A percentile compares a stretch with the other conserved stretches of the same genome.
phyloP scores from a whole-genome alignment of 2,329 filamentous ascomycete species.

The Fusarium subglutinans region DNA sequence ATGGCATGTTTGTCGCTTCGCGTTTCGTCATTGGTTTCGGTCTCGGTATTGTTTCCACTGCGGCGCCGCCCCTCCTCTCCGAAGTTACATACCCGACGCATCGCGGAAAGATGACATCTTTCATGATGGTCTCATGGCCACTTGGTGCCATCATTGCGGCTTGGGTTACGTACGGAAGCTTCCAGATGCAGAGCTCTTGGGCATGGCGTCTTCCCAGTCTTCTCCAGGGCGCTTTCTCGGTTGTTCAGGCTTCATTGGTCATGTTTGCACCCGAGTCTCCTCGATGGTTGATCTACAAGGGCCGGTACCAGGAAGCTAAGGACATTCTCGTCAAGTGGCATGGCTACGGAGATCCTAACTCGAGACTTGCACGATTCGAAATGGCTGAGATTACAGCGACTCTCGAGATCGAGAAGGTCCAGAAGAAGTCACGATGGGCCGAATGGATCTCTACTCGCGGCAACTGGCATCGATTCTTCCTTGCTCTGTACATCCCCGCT shows the following conservation, averaged over 20 bases:
- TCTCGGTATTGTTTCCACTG: slow-evolving; percentile 48
- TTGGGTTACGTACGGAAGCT: slow-evolving; percentile 53
- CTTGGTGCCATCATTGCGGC: slow-evolving; percentile 35
- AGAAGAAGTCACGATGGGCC: slow-evolving; percentile 34
- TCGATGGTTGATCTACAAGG: slow-evolving; percentile 41
- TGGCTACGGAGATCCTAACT: slow-evolving; percentile 30
- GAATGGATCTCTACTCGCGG: slow-evolving; percentile 38
- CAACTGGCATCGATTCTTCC: slow-evolving; percentile 46
- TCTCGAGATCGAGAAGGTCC: slow-evolving; percentile 37
- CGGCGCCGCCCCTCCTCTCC: slow-evolving; percentile 48
- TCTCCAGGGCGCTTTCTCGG: slow-evolving; percentile 51
- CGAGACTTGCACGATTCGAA: slow-evolving; percentile 23
- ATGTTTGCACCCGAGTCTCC: slow-evolving; percentile 36
- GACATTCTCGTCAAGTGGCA: slow-evolving; percentile 38
- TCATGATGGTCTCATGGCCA: slow-evolving; percentile 40
- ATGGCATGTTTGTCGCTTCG: slow-evolving; percentile 48
- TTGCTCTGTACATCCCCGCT: slow-evolving; percentile 43
- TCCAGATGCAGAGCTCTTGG: slow-evolving; percentile 52
- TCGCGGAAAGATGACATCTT: slow-evolving; percentile 45
- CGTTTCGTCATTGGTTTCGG: slow-evolving; percentile 52
- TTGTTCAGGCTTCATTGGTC: slow-evolving; percentile 8
- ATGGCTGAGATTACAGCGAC: slow-evolving; percentile 38
- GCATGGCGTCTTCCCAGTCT: slow-evolving; percentile 61
- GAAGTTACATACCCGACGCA: slow-evolving; percentile 50
- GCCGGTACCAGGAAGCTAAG: slow-evolving; percentile 33